These are phyloP conservation scores for Cutaneotrichosporon arboriforme DNA, from an alignment of 1,284 basidiomycete genomes.

Conservation along the genomic window DNA sequence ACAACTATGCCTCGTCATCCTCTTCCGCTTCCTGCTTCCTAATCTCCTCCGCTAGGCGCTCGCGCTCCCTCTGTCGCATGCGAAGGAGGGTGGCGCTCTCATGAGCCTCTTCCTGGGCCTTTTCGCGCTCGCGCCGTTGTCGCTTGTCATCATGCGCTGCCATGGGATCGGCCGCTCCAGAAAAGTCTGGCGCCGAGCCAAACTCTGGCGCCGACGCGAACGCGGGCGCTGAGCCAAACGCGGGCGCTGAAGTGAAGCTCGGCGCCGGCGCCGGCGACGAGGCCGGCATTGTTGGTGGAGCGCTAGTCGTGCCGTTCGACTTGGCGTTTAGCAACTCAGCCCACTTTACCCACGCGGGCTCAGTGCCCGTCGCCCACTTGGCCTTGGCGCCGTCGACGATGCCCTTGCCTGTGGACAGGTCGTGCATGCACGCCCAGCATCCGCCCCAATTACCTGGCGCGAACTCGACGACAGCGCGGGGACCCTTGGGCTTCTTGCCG, in stretches of 20 bases:
- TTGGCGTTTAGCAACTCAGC: conserved; percentile 53
- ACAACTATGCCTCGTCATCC: conserved; percentile 20
- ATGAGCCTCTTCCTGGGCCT: conserved; percentile 55
- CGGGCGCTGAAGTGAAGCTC: conserved; percentile 1
- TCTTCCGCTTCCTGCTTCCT: conserved; percentile 36
- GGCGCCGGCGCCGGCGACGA: neutral
- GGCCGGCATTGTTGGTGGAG: too few species aligned
- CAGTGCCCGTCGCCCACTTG: conserved; percentile 61
- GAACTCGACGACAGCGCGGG: conserved; percentile 48
- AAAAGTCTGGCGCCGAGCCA: conserved; percentile 25
- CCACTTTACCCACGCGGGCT: conserved; percentile 70
- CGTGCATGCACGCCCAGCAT: conserved; percentile 42
- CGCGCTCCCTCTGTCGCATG: conserved; percentile 60
- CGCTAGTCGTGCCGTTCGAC: conserved; percentile 5
- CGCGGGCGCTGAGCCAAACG: conserved; percentile 24
- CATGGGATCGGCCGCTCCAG: conserved; percentile 9
- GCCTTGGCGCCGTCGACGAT: conserved; percentile 57
- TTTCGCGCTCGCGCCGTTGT: conserved; percentile 18
- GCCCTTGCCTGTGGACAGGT: conserved; percentile 38
- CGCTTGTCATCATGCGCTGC: conserved; percentile 6
- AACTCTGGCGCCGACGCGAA: conserved; percentile 22
- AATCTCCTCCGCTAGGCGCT: conserved; percentile 66
- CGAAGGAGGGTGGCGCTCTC: conserved; percentile 75
- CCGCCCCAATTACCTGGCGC: conserved; percentile 50
- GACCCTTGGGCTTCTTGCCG: conserved; percentile 47